These are phyloP conservation scores for Exophiala oligosperma DNA, from an alignment of 2,329 filamentous ascomycete genomes.

Conservation along the genomic window DNA sequence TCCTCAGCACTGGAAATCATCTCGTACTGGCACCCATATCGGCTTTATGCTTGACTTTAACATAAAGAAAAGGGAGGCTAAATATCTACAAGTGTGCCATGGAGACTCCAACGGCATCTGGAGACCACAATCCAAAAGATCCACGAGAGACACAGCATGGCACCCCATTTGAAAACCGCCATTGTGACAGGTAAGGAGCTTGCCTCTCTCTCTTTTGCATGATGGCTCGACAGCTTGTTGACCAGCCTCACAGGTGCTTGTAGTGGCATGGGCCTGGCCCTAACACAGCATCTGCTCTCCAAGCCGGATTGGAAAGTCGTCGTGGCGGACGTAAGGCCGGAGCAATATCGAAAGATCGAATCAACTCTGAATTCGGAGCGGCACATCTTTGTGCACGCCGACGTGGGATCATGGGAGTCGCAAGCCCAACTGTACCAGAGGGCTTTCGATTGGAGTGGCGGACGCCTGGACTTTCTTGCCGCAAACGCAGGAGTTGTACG, in stretches of 20 bases:
- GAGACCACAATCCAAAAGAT: slow-evolving; percentile 5
- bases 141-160: slow-evolving; percentile 7
- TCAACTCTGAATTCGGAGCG: slow-evolving; percentile 7
- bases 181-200: slow-evolving; percentile 8
- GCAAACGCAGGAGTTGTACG: slow-evolving; percentile 58
- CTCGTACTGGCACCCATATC: slow-evolving; percentile 3
- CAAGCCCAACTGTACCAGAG: slow-evolving; percentile 53
- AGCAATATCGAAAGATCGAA: not conserved
- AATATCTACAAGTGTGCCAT: slow-evolving; percentile 1
- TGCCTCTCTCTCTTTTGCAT: not conserved
- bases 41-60: slow-evolving; percentile 3
- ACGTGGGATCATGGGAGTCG: slow-evolving; percentile 54
- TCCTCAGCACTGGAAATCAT: slow-evolving; percentile 1
- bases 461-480: slow-evolving; percentile 48
- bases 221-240: slow-evolving; percentile 2
- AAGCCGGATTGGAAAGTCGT: slow-evolving; percentile 49
- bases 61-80: not conserved
- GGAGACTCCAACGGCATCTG: not conserved
- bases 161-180: slow-evolving; percentile 8
- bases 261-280: slow-evolving; percentile 63
- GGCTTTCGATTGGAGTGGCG: slow-evolving; percentile 42
- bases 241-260: slow-evolving; percentile 48
- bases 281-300: slow-evolving; percentile 51
- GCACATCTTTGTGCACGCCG: slow-evolving; percentile 42
- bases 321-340: slow-evolving; percentile 51